Percentiles rank a stretch among this genome's conserved stretches.
phyloP scores from a whole-genome alignment of 371 early-diverging fungal species.

The Mortierella sp. region DNA sequence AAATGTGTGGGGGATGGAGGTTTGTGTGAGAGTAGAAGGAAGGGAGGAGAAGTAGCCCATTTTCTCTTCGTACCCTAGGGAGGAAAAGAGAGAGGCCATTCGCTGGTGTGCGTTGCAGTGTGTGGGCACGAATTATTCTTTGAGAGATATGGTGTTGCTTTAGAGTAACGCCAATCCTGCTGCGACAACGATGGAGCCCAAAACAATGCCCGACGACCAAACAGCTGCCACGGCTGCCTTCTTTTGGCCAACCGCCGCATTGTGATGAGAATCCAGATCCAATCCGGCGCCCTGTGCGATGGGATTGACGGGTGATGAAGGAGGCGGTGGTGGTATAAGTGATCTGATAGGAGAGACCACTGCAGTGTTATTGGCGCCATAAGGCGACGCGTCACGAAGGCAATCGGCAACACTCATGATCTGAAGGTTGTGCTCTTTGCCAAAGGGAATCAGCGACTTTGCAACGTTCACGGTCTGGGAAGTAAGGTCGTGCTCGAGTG shows the following conservation, averaged over 20 bases:
- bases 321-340: neutral
- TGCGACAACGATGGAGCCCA: neutral
- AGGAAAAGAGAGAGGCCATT: neutral
- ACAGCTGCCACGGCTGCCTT: neutral
- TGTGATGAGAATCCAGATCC: neutral
- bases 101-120: no score
- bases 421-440: constrained; percentile 8
- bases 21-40: neutral
- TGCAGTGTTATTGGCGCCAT: constrained; percentile 1
- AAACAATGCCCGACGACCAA: neutral
- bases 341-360: neutral
- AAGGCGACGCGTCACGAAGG: constrained; percentile 26
- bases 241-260: neutral
- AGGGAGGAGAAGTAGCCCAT: neutral
- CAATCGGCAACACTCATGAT: constrained; percentile 38
- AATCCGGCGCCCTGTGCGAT: neutral
- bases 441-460: constrained; percentile 26
- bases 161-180: neutral
- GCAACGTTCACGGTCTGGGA: constrained; percentile 28
- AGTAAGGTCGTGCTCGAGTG: constrained; percentile 47
- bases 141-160: neutral
- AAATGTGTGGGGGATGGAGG: neutral
- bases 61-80: neutral
- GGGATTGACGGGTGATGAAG: neutral
- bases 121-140: neutral